These are phyloP conservation scores for Citrus unshiu DNA, from an alignment of 345 rosid genomes.

Conservation along the genomic window DNA sequence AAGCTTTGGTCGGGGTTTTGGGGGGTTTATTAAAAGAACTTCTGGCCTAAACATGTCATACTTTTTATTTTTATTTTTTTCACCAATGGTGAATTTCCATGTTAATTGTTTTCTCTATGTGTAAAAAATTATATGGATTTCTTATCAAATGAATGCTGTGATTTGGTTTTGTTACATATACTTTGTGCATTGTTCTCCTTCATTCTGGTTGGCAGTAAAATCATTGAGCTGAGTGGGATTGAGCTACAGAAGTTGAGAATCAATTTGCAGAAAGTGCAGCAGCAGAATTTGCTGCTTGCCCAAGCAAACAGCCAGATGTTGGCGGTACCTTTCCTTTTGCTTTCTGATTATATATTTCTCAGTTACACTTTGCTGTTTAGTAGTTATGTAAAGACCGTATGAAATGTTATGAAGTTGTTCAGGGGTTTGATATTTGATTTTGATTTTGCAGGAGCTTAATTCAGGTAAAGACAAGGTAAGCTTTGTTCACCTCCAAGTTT, in stretches of 20 bases:
- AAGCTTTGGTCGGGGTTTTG: not conserved
- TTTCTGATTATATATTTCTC: conserved; percentile 3
- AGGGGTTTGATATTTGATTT: conserved; percentile 12
- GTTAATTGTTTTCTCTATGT: not conserved
- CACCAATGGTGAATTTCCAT: not conserved
- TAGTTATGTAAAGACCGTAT: not conserved
- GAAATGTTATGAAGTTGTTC: not conserved
- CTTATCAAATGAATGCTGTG: not conserved
- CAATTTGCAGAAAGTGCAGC: conserved; percentile 51
- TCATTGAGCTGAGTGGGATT: conserved; percentile 43
- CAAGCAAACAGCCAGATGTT: conserved; percentile 55
- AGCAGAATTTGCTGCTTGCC: conserved; percentile 63
- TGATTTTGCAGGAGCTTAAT: conserved; percentile 64
- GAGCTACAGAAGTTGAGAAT: conserved; percentile 57
- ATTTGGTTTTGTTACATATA: conserved; percentile 13
- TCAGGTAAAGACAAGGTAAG: conserved; percentile 62
- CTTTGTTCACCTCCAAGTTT: conserved; percentile 14
- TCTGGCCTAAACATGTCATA: not conserved
- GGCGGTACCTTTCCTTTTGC: conserved; percentile 37
- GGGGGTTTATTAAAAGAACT: not conserved
- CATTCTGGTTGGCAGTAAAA: conserved; percentile 37
- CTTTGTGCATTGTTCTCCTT: conserved; percentile 1
- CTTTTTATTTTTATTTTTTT: not conserved
- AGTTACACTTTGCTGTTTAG: conserved; percentile 1
- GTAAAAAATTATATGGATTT: not conserved